These are phyloP conservation scores for Punctularia strigosozonata DNA, from an alignment of 768 basidiomycete genomes.

Conservation along the genomic window DNA sequence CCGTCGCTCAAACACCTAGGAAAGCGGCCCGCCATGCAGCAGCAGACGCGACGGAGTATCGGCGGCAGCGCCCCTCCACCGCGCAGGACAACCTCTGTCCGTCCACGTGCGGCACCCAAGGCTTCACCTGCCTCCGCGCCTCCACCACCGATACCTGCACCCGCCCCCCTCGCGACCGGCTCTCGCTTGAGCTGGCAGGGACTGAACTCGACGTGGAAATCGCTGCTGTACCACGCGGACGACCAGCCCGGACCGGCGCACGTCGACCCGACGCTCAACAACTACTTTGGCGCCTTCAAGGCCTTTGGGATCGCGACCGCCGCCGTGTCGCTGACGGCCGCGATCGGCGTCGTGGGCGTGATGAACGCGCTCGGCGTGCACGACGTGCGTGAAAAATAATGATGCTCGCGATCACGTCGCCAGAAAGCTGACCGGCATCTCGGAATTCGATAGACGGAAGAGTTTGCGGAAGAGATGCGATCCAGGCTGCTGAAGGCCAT, in stretches of 20 bases:
- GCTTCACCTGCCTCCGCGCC: too few species aligned
- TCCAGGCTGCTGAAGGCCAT: neutral
- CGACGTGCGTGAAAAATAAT: neutral
- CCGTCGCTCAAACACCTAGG: too few species aligned
- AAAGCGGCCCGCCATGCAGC: too few species aligned
- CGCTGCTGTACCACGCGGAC: neutral
- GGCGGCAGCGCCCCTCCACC: neutral
- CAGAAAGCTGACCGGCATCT: too few species aligned
- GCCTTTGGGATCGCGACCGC: constrained; percentile 1
- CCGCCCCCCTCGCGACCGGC: neutral
- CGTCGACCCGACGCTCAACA: too few species aligned
- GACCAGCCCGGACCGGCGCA: too few species aligned
- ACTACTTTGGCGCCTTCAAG: neutral
- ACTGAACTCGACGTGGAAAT: neutral
- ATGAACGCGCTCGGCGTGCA: neutral
- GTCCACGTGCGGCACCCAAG: too few species aligned
- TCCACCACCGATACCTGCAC: neutral
- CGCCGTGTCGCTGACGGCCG: neutral
- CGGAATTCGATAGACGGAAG: neutral
- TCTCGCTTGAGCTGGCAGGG: neutral
- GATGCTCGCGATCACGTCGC: too few species aligned
- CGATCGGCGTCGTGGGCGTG: neutral
- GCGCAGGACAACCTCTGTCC: neutral
- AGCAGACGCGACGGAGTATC: too few species aligned
- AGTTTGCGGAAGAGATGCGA: neutral